Base-by-base conservation (phyloP, 768 basidiomycete species). In the Lactifluus hygrophoroides region DNA sequence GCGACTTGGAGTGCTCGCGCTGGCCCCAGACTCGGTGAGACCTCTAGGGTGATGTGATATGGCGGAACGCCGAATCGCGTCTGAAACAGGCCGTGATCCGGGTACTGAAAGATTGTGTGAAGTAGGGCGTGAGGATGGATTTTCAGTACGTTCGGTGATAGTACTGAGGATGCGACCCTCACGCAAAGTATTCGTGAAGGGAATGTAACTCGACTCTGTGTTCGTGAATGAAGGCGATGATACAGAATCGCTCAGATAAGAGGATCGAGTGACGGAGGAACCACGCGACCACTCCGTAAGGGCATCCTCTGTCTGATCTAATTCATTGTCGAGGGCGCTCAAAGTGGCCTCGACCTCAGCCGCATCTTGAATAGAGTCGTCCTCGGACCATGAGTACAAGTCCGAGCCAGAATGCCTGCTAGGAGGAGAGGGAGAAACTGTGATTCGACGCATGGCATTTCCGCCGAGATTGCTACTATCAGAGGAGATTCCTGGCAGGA, bases 71-170 rank as follows among this genome's bases (percentile, higher is more conserved):
- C 50, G 82, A 80, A 21, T 75, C 74, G 40, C 77, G 72, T 32
- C 72, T 72, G 75, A 54, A 60, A 58, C 43, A 47, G 78, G 74
- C 52, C 57, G 67, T 58, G 57, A 64, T 59, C 66, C 40, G 65
- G 61, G 66, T 4, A 60, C 66, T 1, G 70, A 67, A 40, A 64
- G 64, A 5, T 66, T 69, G 55, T 72, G 67, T 3, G 80, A 80
- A 5, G 69, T 66, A 0, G 87, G 87, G 28, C 87, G 81, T 0
- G 86, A 79, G 0, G 72, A 71, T 2, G 75, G 73, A 32, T 86
- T 82, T 70, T 92, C 90, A 1, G 86, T 89, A 46, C 77, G 79
- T 68, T 92, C 90, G 3, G 88, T 81, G 58, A 92, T 92, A 2
- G 80, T 85, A 66, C 89, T 91, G 19, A 91, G 75, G 34, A 76